Evolutionary conservation across 2,329 filamentous ascomycete species (phyloP).

Genomic region (Tolypocladium nubicola): DNA sequence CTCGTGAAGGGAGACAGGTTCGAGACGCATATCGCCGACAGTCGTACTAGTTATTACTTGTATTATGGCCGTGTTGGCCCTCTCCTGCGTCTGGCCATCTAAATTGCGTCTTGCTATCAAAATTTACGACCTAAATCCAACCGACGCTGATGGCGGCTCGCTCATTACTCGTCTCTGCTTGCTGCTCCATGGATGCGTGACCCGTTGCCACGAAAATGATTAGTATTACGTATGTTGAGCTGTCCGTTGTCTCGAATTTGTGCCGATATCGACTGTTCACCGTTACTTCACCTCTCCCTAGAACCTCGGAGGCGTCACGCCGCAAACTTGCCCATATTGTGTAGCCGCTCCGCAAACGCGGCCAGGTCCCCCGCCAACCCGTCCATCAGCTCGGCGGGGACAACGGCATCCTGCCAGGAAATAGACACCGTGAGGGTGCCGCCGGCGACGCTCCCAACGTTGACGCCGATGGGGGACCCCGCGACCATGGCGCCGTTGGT

Average conservation of each 20-base stretch:
- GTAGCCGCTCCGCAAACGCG: conserved; percentile 6
- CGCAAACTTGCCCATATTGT: conserved; percentile 13
- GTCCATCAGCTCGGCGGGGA: conserved; percentile 27
- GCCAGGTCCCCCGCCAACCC: conserved; percentile 25
- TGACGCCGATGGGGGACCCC: conserved; percentile 32
- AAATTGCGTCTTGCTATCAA: neutral
- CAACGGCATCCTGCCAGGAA: conserved; percentile 36
- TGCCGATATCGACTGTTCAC: neutral
- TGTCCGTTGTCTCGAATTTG: neutral
- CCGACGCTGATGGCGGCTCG: no score
- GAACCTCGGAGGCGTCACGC: neutral
- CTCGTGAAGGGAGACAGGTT: neutral
- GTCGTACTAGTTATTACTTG: neutral
- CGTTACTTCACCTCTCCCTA: neutral
- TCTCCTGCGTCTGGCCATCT: neutral
- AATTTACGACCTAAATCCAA: neutral
- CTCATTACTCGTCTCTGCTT: neutral
- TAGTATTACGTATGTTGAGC: no score
- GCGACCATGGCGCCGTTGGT: conserved; percentile 34
- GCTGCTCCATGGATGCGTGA: neutral
- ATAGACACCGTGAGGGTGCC: conserved; percentile 30
- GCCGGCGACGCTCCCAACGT: conserved; percentile 33
- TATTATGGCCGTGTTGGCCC: neutral
- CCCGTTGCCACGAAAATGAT: neutral
- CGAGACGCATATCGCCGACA: neutral